A percentile compares a stretch with the other conserved stretches of the same genome.
These are phyloP conservation scores for Candida freyschussii DNA, from an alignment of 1,139 yeast species.

Conservation along the genomic window DNA sequence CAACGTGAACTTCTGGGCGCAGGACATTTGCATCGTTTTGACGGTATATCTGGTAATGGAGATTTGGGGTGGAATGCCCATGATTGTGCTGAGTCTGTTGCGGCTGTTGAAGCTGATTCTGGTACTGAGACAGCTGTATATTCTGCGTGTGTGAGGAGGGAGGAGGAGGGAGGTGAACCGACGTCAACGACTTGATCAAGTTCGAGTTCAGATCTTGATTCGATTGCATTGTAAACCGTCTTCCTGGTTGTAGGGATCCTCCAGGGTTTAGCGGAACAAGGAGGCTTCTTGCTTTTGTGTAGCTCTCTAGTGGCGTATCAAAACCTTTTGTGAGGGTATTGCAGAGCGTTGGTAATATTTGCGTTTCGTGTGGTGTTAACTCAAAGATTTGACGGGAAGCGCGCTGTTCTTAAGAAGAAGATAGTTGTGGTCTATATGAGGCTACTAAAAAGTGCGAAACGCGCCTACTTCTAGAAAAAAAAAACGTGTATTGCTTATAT, in stretches of 20 bases:
- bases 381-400: too few relatives aligned
- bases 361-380: too few relatives aligned
- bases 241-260: too few relatives aligned
- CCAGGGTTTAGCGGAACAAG: too few relatives aligned
- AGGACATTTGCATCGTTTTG: neutral
- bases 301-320: too few relatives aligned
- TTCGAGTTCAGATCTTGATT: conserved; percentile 33
- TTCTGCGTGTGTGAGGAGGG: conserved; percentile 29
- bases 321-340: too few relatives aligned
- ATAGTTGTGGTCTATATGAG: conserved; percentile 6
- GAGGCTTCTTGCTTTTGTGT: too few relatives aligned
- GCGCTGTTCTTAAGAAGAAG: too few relatives aligned
- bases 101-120: conserved; percentile 1
- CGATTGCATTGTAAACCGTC: conserved; percentile 23
- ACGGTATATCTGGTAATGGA: neutral
- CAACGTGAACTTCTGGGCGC: too few relatives aligned
- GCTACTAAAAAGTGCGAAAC: conserved; percentile 9
- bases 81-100: conserved; percentile 1
- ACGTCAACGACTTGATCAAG: conserved; percentile 36
- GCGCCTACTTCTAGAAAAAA: conserved; percentile 4
- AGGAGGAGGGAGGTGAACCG: conserved; percentile 42
- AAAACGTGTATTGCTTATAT: conserved; percentile 12
- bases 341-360: too few relatives aligned
- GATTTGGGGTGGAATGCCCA: neutral
- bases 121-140: neutral